These are phyloP conservation scores for Comarum palustre DNA, from an alignment of 306 rosid species.

Conservation along the genomic window DNA sequence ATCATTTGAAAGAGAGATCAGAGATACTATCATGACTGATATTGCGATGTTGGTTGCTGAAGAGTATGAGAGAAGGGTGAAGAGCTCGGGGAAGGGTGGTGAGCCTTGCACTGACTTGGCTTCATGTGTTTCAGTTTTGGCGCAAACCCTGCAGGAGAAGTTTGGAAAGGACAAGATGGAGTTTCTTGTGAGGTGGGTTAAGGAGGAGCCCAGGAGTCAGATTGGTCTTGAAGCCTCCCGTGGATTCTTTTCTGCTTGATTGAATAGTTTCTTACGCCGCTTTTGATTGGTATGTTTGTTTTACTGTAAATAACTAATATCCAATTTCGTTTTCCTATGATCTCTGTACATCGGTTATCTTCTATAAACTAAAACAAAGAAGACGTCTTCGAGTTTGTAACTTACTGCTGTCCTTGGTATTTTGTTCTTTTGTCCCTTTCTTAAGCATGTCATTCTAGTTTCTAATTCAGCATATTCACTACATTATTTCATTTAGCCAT, in stretches of 20 bases:
- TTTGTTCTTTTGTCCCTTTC: not conserved
- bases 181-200: slow-evolving; percentile 26
- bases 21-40: slow-evolving; percentile 51
- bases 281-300: not conserved
- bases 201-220: slow-evolving; percentile 64
- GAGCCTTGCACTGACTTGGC: slow-evolving; percentile 9
- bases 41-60: slow-evolving; percentile 84
- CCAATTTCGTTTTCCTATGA: not conserved
- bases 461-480: too few relatives aligned
- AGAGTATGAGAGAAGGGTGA: slow-evolving; percentile 74
- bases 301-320: not conserved
- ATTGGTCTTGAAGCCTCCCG: slow-evolving; percentile 59
- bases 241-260: slow-evolving; percentile 84
- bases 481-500: too few relatives aligned
- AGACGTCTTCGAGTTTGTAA: not conserved
- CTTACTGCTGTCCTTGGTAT: not conserved
- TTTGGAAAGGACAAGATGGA: slow-evolving; percentile 16
- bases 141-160: slow-evolving; percentile 33
- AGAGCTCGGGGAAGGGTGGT: slow-evolving; percentile 22
- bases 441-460: too few relatives aligned
- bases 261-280: not conserved
- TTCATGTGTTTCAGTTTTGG: slow-evolving; percentile 38
- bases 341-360: not conserved
- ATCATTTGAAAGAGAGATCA: not conserved
- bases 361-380: not conserved